Percentiles rank a stretch among this genome's conserved stretches.
Conservation (phyloP, 2,329 filamentous ascomycete species). For the Colletotrichum tropicale region DNA sequence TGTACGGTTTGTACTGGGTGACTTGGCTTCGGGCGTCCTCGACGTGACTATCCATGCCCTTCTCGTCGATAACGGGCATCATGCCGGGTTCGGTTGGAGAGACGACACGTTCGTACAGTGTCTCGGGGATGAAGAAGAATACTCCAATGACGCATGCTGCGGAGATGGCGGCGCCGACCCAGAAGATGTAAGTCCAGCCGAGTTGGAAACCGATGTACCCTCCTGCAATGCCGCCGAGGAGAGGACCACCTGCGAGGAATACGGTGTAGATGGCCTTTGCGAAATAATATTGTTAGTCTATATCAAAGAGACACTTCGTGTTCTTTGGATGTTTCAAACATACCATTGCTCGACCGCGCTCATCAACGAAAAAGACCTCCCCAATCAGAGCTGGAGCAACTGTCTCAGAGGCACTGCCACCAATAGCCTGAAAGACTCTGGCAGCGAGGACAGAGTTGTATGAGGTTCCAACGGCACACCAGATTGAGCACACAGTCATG, state of each 20-base stretch:
- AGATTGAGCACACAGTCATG: constrained; percentile 27
- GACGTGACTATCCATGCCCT: not conserved
- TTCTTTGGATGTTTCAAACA: not conserved
- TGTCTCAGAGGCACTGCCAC: constrained; percentile 37
- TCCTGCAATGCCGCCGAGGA: constrained; percentile 36
- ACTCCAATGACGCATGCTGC: constrained; percentile 26
- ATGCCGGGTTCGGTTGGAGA: not conserved
- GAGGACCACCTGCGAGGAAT: constrained; percentile 32
- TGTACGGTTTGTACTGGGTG: not conserved
- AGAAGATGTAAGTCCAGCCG: constrained; percentile 37
- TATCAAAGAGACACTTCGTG: not conserved
- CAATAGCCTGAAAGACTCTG: constrained; percentile 35
- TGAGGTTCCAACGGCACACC: constrained; percentile 26
- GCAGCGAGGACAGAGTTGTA: constrained; percentile 31
- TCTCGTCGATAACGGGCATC: not conserved
- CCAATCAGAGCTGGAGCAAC: constrained; percentile 36
- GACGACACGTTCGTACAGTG: constrained; percentile 27
- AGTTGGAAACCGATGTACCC: constrained; percentile 36
- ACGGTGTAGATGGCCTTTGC: constrained; percentile 34
- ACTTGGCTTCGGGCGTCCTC: not conserved
- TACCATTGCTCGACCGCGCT: constrained; percentile 38
- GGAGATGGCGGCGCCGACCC: constrained; percentile 32
- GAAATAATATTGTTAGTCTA: not conserved
- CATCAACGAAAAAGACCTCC: constrained; percentile 39
- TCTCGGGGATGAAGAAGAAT: constrained; percentile 38